Conservation (phyloP, 139 green algal genomes). For the Tetradesmus obliquus region DNA sequence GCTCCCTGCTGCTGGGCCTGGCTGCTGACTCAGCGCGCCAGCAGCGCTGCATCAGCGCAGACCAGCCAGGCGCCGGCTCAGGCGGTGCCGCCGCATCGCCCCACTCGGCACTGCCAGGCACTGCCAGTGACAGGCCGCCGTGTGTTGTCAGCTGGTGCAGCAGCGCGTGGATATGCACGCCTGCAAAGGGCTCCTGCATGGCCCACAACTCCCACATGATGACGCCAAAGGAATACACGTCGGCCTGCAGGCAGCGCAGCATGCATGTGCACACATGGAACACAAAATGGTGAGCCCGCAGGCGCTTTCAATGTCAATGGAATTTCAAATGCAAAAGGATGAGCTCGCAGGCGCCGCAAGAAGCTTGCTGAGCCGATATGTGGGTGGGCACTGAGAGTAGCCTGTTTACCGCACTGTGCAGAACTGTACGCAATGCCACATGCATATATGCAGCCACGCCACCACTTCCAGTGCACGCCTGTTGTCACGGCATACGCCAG, state of each 20-base stretch:
- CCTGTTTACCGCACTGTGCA: no score
- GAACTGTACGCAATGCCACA: no score
- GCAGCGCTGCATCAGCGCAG: conserved; percentile 17
- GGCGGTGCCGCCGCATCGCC: neutral
- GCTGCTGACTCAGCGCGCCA: neutral
- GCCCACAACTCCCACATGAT: conserved; percentile 59
- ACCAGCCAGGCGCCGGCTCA: conserved; percentile 18
- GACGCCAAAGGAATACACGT: conserved; percentile 68
- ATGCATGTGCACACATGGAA: neutral
- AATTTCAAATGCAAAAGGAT: no score
- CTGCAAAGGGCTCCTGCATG: conserved; percentile 30
- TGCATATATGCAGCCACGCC: no score
- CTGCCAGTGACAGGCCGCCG: conserved; percentile 4
- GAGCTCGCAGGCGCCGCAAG: no score
- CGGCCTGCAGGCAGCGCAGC: neutral
- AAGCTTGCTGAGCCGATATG: no score
- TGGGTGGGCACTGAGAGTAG: no score
- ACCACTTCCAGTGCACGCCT: no score
- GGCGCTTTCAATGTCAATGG: no score
- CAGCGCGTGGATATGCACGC: conserved; percentile 21
- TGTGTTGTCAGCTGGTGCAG: conserved; percentile 27
- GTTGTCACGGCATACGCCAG: no score
- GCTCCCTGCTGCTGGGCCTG: conserved; percentile 18
- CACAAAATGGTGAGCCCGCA: no score
- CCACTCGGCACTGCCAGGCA: conserved; percentile 28